These are phyloP conservation scores for Chrysopogon serrulatus DNA, from an alignment of 176 grass and related monocot genomes.

Conservation along the genomic window DNA sequence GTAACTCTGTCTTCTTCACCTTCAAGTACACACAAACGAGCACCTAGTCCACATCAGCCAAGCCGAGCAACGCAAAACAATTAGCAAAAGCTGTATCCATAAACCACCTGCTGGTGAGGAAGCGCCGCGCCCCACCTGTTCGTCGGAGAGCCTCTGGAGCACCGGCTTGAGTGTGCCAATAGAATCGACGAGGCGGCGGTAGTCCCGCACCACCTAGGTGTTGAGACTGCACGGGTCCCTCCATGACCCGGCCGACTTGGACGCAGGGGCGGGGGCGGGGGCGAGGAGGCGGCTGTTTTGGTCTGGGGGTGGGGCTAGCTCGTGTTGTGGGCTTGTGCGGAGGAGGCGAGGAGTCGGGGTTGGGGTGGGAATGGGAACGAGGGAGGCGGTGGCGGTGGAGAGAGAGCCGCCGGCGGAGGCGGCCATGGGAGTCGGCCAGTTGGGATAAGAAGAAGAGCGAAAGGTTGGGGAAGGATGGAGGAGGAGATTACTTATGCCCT, in stretches of 20 bases:
- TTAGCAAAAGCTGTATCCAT: neutral
- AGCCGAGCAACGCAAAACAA: neutral
- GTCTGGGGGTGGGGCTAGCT: neutral
- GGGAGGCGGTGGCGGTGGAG: neutral
- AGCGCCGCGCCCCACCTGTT: slow-evolving; percentile 58
- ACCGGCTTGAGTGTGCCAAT: slow-evolving; percentile 51
- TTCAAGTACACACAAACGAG: slow-evolving; percentile 47
- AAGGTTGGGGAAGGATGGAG: neutral
- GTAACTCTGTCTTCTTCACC: slow-evolving; percentile 66
- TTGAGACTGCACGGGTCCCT: slow-evolving; percentile 71
- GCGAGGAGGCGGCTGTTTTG: neutral
- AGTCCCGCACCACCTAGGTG: slow-evolving; percentile 77
- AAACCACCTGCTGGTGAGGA: too few relatives aligned
- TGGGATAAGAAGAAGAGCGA: neutral
- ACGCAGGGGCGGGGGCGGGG: neutral
- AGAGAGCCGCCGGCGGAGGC: neutral
- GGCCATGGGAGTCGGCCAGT: slow-evolving; percentile 16
- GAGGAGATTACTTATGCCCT: neutral
- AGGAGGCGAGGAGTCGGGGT: neutral
- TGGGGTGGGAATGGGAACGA: neutral
- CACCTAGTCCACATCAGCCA: neutral
- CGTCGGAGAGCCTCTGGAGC: slow-evolving; percentile 69
- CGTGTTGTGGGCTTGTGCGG: neutral
- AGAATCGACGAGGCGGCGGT: slow-evolving; percentile 62
- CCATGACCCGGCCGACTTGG: slow-evolving; percentile 26